Evolutionary conservation across 352 stramenopile species (phyloP).

Genomic region (Aphanomyces astaci): DNA sequence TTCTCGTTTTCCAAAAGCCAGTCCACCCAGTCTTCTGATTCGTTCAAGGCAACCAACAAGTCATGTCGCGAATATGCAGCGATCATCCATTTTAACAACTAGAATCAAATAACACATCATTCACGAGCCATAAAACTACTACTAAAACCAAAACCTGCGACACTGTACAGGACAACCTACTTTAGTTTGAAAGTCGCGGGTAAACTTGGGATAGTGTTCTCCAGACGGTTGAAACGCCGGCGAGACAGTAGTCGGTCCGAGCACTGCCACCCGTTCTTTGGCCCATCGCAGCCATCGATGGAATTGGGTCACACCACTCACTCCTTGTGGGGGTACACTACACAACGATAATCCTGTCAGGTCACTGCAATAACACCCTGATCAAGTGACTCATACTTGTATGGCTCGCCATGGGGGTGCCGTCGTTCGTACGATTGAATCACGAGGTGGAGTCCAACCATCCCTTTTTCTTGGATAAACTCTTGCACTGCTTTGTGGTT

Average conservation of each 20-base stretch:
- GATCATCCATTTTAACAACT: conserved; percentile 28
- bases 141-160: too few species aligned
- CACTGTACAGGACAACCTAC: conserved; percentile 21
- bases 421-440: too few species aligned
- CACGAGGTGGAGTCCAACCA: too few species aligned
- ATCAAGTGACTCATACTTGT: neutral
- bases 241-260: conserved; percentile 34
- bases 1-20: conserved; percentile 45
- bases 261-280: conserved; percentile 49
- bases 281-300: conserved; percentile 61
- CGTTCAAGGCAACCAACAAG: conserved; percentile 28
- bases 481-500: too few species aligned
- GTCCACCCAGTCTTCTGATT: conserved; percentile 34
- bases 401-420: too few species aligned
- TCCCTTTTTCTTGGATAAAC: too few species aligned
- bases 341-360: neutral
- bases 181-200: conserved; percentile 6
- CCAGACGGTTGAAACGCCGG: conserved; percentile 36
- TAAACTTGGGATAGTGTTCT: conserved; percentile 44
- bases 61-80: conserved; percentile 38
- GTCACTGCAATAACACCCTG: neutral
- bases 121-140: too few species aligned
- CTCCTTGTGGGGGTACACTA: conserved; percentile 36
- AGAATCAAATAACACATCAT: neutral
- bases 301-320: conserved; percentile 52